A percentile compares a stretch with the other conserved stretches of the same genome.
Evolutionary conservation across 202 grass and related monocot genomes (phyloP).

Genomic region (Setaria italica): DNA sequence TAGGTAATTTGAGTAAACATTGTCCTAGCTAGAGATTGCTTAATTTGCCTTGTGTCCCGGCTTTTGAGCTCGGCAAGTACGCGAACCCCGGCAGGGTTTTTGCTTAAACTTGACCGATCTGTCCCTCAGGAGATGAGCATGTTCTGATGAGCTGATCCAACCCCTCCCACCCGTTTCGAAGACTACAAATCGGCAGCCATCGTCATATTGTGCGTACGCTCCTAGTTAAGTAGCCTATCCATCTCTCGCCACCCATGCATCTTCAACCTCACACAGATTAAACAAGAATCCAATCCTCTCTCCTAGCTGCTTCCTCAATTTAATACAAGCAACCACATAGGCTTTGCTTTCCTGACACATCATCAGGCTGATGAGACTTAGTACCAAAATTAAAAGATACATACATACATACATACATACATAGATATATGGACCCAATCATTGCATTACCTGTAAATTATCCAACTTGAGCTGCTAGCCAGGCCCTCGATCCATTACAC

Average conservation of each 20-base stretch:
- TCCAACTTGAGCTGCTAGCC: constrained; percentile 8
- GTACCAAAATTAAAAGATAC: background rate
- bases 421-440: constrained; percentile 41
- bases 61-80: background rate
- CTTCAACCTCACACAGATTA: background rate
- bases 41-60: background rate
- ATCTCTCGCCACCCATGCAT: background rate
- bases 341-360: constrained; percentile 45
- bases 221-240: constrained; percentile 26
- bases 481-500: background rate
- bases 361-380: constrained; percentile 15
- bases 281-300: constrained; percentile 27
- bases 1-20: background rate
- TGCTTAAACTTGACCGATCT: background rate
- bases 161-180: constrained; percentile 9
- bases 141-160: background rate
- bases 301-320: constrained; percentile 12
- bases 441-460: constrained; percentile 45
- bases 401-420: too few species aligned
- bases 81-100: constrained; percentile 12
- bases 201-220: background rate
- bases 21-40: background rate
- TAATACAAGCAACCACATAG: constrained; percentile 30
- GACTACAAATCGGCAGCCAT: constrained; percentile 39
- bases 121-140: background rate